Percentiles rank a stretch among this genome's conserved stretches.
phyloP scores from a whole-genome alignment of 768 basidiomycete genomes.

The Kwoniella europaea region DNA sequence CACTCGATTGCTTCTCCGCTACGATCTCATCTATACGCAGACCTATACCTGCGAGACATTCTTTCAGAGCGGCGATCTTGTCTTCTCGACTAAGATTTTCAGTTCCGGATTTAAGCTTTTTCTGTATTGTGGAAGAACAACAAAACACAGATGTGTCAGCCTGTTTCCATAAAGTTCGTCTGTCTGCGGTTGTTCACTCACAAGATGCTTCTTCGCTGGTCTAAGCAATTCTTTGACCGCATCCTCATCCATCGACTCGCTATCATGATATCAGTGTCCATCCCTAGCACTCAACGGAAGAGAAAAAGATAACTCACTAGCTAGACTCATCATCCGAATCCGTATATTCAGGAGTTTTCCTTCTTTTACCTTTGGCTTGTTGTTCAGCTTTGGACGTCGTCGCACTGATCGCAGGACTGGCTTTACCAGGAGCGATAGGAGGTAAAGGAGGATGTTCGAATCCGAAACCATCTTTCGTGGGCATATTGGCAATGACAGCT shows the following conservation, averaged over 20 bases:
- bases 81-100: slow-evolving; percentile 93
- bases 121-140: slow-evolving; percentile 62
- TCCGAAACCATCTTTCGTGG: slow-evolving; percentile 47
- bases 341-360: slow-evolving; percentile 95
- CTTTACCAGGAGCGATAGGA: slow-evolving; percentile 19
- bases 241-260: slow-evolving; percentile 93
- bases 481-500: slow-evolving; percentile 44
- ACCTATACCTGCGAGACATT: slow-evolving; percentile 91
- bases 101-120: slow-evolving; percentile 91
- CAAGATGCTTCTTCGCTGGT: slow-evolving; percentile 95
- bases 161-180: background rate
- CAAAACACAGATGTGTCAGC: slow-evolving; percentile 11
- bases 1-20: slow-evolving; percentile 72
- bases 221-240: slow-evolving; percentile 92
- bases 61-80: slow-evolving; percentile 93
- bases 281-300: background rate
- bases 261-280: slow-evolving; percentile 51
- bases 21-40: slow-evolving; percentile 85
- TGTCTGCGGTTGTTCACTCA: slow-evolving; percentile 58
- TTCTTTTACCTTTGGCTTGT: slow-evolving; percentile 74
- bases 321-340: slow-evolving; percentile 89
- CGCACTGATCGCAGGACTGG: slow-evolving; percentile 60
- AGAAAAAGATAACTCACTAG: slow-evolving; percentile 67
- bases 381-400: slow-evolving; percentile 66
- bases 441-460: slow-evolving; percentile 39